Percentiles rank a stretch among this genome's conserved stretches.
Evolutionary conservation across 1,284 basidiomycete species (phyloP).

Genomic region (Pulveroboletus sp.): DNA sequence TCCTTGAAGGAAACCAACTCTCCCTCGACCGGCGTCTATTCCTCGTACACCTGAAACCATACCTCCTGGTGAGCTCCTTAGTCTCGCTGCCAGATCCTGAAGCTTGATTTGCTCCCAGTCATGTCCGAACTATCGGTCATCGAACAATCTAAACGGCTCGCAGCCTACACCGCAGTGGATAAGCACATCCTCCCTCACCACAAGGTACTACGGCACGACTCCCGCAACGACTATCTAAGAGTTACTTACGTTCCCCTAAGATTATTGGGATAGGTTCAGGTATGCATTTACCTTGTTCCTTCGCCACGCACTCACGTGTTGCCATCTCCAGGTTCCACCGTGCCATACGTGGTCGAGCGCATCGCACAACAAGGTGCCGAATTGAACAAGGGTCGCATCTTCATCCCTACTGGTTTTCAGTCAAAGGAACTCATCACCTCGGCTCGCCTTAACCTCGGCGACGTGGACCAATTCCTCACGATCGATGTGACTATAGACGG

Average conservation of each 20-base stretch:
- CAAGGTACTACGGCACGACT: constrained; percentile 55
- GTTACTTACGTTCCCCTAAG: constrained; percentile 42
- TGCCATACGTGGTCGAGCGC: constrained; percentile 96
- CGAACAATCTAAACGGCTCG: constrained; percentile 85
- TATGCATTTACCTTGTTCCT: constrained; percentile 29
- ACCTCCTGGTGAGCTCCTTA: constrained; percentile 13
- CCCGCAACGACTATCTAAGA: not conserved
- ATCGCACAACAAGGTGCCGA: constrained; percentile 84
- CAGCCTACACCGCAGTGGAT: constrained; percentile 95
- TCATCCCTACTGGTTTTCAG: constrained; percentile 96
- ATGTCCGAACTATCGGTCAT: constrained; percentile 45
- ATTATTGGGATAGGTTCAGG: constrained; percentile 91
- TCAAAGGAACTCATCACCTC: constrained; percentile 92
- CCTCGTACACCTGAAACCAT: not conserved
- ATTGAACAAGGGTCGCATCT: constrained; percentile 80
- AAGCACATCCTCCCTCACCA: constrained; percentile 83
- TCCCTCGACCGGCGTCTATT: constrained; percentile 11
- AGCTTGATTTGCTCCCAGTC: too few relatives aligned
- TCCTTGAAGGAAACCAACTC: constrained; percentile 17
- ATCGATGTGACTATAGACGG: constrained; percentile 98
- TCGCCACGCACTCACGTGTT: not conserved
- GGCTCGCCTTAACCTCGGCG: constrained; percentile 81
- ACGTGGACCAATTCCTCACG: constrained; percentile 86
- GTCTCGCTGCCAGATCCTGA: too few relatives aligned
- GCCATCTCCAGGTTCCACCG: constrained; percentile 77